Percentiles rank a stretch among this genome's conserved stretches.
Conservation (phyloP, 495 filamentous ascomycete species). For the Corynascus novoguineensis region DNA sequence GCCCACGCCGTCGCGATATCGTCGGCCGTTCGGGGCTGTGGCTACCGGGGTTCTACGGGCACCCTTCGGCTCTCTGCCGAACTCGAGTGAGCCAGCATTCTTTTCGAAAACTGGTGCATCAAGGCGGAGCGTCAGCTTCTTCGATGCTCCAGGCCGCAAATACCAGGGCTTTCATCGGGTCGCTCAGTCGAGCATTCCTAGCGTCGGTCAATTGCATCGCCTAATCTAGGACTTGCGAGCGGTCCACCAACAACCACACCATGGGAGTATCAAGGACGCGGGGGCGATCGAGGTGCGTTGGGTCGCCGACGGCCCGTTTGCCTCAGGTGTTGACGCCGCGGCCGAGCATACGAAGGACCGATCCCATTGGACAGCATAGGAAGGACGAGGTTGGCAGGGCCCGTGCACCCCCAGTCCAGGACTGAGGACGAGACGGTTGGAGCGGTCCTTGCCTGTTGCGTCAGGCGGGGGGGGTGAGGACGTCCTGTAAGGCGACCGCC, state of each 20-base stretch:
- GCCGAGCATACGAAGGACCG: background rate
- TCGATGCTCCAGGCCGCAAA: background rate
- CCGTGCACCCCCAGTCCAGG: conserved; percentile 8
- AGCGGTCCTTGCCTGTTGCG: conserved; percentile 12
- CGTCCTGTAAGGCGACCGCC: conserved; percentile 12
- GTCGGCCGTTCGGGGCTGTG: conserved; percentile 19
- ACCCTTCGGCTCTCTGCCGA: background rate
- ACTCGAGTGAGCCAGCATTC: background rate
- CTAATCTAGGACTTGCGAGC: background rate
- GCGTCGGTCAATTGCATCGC: background rate
- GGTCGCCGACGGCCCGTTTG: background rate
- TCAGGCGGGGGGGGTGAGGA: background rate
- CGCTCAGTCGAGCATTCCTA: background rate
- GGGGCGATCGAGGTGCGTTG: conserved; percentile 15
- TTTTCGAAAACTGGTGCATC: background rate
- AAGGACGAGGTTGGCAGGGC: conserved; percentile 3
- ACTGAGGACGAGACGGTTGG: conserved; percentile 5
- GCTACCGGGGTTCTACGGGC: background rate
- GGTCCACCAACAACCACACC: background rate
- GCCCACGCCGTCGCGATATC: conserved; percentile 10
- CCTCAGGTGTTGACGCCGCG: background rate
- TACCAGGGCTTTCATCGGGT: too few species aligned
- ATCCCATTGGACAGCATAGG: background rate
- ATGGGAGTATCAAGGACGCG: background rate
- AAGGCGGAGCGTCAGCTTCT: background rate